phyloP scores from a whole-genome alignment of 2,329 filamentous ascomycete species.

The Paecilomyces variotii region DNA sequence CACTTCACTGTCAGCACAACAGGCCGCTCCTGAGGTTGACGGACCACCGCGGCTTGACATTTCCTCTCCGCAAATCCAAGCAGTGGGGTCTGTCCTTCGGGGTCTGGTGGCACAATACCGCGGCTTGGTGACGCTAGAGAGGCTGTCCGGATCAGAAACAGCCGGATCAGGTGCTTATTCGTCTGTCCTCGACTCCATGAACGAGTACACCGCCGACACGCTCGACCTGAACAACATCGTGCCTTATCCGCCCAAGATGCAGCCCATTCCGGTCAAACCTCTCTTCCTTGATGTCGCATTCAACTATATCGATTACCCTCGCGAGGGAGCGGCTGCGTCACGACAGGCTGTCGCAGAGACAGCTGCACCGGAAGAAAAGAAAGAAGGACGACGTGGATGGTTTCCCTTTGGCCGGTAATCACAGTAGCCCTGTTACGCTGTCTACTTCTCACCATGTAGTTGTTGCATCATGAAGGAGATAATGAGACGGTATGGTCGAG shows the following conservation, averaged over 20 bases:
- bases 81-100: conserved; percentile 55
- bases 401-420: conserved; percentile 56
- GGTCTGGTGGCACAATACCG: conserved; percentile 72
- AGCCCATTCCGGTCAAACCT: conserved; percentile 83
- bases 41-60: conserved; percentile 63
- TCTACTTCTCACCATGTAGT: background rate
- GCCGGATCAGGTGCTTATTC: conserved; percentile 33
- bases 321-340: conserved; percentile 35
- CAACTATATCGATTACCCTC: conserved; percentile 94
- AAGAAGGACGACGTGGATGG: conserved; percentile 62
- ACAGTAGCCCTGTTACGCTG: too few relatives aligned
- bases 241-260: conserved; percentile 74
- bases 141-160: conserved; percentile 46
- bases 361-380: conserved; percentile 31
- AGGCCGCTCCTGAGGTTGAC: conserved; percentile 30
- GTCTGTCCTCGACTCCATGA: conserved; percentile 66
- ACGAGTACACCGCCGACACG: conserved; percentile 63
- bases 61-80: conserved; percentile 48
- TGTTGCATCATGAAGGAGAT: background rate
- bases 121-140: conserved; percentile 75
- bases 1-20: conserved; percentile 42
- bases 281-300: conserved; percentile 93
- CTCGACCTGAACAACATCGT: conserved; percentile 76
- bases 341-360: conserved; percentile 18
- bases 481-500: background rate